These are phyloP conservation scores for Trametes polyzona DNA, from an alignment of 1,284 basidiomycete genomes.

Conservation along the genomic window DNA sequence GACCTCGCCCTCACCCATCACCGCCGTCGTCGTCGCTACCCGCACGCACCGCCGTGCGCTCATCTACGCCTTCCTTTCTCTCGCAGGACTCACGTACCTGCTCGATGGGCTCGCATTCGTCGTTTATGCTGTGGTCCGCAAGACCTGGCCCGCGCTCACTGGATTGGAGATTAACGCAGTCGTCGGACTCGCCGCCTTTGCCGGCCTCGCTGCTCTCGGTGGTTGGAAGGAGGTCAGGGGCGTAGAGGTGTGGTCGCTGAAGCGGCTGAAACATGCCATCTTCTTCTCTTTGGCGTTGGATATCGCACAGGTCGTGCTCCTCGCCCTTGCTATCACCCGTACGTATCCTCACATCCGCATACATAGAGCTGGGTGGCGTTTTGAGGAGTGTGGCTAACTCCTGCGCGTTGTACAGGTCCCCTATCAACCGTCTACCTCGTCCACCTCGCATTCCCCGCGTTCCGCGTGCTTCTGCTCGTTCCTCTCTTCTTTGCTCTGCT, in stretches of 20 bases:
- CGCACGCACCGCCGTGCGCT: slow-evolving; percentile 70
- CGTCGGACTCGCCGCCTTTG: slow-evolving; percentile 67
- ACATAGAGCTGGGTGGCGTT: no score
- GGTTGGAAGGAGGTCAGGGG: slow-evolving; percentile 78
- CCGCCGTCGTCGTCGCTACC: slow-evolving; percentile 73
- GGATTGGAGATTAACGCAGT: slow-evolving; percentile 72
- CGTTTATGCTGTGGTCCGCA: slow-evolving; percentile 62
- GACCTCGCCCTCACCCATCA: slow-evolving; percentile 67
- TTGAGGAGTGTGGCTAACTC: not conserved
- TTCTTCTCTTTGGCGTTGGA: slow-evolving; percentile 59
- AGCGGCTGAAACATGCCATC: slow-evolving; percentile 58
- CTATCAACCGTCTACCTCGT: slow-evolving; percentile 51
- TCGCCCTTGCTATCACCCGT: slow-evolving; percentile 51
- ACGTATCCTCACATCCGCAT: not conserved
- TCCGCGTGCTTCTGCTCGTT: slow-evolving; percentile 66
- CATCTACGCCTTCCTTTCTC: slow-evolving; percentile 70
- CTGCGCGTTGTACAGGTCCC: slow-evolving; percentile 27
- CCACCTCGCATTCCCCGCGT: slow-evolving; percentile 63
- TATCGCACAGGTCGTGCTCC: slow-evolving; percentile 57
- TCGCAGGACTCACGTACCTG: slow-evolving; percentile 83
- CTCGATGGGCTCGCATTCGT: slow-evolving; percentile 79
- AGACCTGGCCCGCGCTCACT: slow-evolving; percentile 65
- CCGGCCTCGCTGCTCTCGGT: slow-evolving; percentile 70
- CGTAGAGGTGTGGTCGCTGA: slow-evolving; percentile 69
- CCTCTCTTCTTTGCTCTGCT: slow-evolving; percentile 61